Conservation (phyloP, 768 basidiomycete genomes). For the Russula brevipes region DNA sequence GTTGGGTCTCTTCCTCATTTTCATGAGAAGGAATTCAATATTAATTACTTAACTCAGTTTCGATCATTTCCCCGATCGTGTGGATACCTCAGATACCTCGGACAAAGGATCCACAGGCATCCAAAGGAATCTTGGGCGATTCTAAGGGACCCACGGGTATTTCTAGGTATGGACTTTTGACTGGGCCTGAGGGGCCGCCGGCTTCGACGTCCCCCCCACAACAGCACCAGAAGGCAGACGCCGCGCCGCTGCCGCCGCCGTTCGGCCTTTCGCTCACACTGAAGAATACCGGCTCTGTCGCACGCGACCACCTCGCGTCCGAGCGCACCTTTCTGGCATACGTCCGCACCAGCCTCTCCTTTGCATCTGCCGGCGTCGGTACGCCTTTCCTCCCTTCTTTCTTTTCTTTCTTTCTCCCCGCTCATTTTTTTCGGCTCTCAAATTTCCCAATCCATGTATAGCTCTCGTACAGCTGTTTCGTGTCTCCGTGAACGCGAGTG, state of each 20-base stretch:
- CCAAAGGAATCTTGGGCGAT: too few relatives aligned
- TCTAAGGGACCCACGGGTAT: too few relatives aligned
- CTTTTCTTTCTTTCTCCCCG: background rate
- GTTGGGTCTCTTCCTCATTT: too few relatives aligned
- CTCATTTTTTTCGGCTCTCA: background rate
- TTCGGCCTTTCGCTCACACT: constrained; percentile 31
- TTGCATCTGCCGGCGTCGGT: constrained; percentile 50
- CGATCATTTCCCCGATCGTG: too few relatives aligned
- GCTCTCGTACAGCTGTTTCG: constrained; percentile 47
- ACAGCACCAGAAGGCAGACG: background rate
- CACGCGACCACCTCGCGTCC: constrained; percentile 48
- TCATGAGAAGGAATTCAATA: too few relatives aligned
- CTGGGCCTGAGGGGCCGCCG: background rate
- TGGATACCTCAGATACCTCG: too few relatives aligned
- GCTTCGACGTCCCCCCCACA: background rate
- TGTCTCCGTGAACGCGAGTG: constrained; percentile 29
- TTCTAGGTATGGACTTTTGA: too few relatives aligned
- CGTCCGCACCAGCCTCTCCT: constrained; percentile 45
- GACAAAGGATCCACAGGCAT: too few relatives aligned
- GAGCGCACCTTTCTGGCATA: constrained; percentile 51
- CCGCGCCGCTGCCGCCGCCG: background rate
- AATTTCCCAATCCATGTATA: constrained; percentile 16
- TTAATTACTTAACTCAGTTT: too few relatives aligned
- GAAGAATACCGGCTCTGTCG: constrained; percentile 46
- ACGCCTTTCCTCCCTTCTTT: constrained; percentile 17